Conservation (phyloP, 208 protist genomes). For the Leishmania turanica region DNA sequence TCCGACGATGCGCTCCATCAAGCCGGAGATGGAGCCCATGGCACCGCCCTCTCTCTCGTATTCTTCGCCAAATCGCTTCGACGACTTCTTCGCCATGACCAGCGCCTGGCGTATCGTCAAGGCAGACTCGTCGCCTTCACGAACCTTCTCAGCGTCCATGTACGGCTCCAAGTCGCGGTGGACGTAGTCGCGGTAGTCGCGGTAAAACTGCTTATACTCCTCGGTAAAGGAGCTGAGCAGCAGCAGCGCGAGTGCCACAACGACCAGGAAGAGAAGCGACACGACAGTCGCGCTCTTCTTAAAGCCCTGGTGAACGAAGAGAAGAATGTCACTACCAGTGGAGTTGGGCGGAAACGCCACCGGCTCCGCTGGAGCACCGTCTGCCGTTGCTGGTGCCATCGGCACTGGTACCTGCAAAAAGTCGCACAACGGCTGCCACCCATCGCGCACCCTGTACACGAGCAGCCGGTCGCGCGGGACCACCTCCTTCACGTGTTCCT, state of each 20-base stretch:
- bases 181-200: slow-evolving; percentile 32
- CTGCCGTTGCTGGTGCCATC: background rate
- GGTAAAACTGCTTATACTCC: slow-evolving; percentile 34
- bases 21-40: slow-evolving; percentile 20
- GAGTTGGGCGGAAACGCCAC: slow-evolving; percentile 62
- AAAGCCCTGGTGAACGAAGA: slow-evolving; percentile 43
- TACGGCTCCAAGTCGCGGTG: slow-evolving; percentile 44
- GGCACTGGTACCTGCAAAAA: slow-evolving; percentile 67
- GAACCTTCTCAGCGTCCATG: slow-evolving; percentile 29
- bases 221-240: slow-evolving; percentile 50
- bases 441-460: slow-evolving; percentile 69
- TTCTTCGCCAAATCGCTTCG: slow-evolving; percentile 57
- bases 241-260: slow-evolving; percentile 38
- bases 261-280: slow-evolving; percentile 29
- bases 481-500: slow-evolving; percentile 71
- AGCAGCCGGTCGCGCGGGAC: slow-evolving; percentile 80
- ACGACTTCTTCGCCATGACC: slow-evolving; percentile 64
- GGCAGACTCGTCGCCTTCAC: slow-evolving; percentile 15
- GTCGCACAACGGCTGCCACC: slow-evolving; percentile 78
- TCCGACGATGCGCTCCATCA: slow-evolving; percentile 16
- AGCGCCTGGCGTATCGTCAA: slow-evolving; percentile 51
- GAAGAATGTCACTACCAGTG: slow-evolving; percentile 45
- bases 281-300: slow-evolving; percentile 33
- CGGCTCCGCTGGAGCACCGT: slow-evolving; percentile 10
- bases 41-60: slow-evolving; percentile 49